These are phyloP conservation scores for Rhododendron williamsianum DNA, from an alignment of 148 eudicot genomes.

Conservation along the genomic window DNA sequence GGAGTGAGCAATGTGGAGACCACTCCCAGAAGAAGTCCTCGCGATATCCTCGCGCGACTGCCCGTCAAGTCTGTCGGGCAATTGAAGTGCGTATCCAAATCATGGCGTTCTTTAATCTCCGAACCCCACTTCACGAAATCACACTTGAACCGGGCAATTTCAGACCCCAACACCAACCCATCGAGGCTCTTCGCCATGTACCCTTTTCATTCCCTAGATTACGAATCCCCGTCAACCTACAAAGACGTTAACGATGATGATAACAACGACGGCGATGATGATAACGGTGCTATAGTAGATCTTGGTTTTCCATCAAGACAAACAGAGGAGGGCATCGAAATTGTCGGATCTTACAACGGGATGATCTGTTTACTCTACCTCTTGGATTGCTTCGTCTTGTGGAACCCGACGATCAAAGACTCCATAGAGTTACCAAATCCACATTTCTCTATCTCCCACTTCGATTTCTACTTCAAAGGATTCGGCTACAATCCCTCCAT, in stretches of 20 bases:
- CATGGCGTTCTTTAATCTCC: neutral
- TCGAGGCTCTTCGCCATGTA: neutral
- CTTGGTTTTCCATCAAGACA: neutral
- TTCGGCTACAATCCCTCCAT: constrained; percentile 3
- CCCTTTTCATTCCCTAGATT: neutral
- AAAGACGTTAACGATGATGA: neutral
- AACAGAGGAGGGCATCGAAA: neutral
- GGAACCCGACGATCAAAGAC: constrained; percentile 9
- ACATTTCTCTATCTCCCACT: neutral
- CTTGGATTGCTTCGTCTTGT: neutral
- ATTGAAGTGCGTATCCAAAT: neutral
- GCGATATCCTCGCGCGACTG: neutral
- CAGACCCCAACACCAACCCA: neutral
- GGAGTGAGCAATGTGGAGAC: no score
- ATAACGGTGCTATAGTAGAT: neutral
- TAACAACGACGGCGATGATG: no score
- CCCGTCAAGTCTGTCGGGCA: neutral
- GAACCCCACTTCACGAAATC: neutral
- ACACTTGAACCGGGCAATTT: neutral
- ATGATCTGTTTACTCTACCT: constrained; percentile 5
- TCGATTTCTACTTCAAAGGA: neutral
- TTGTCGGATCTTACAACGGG: constrained; percentile 12
- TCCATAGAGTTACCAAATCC: neutral
- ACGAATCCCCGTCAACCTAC: neutral
- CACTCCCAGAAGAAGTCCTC: neutral